Evolutionary conservation across 805 yeast genomes (phyloP).

Genomic region (Starmera caribaea): DNA sequence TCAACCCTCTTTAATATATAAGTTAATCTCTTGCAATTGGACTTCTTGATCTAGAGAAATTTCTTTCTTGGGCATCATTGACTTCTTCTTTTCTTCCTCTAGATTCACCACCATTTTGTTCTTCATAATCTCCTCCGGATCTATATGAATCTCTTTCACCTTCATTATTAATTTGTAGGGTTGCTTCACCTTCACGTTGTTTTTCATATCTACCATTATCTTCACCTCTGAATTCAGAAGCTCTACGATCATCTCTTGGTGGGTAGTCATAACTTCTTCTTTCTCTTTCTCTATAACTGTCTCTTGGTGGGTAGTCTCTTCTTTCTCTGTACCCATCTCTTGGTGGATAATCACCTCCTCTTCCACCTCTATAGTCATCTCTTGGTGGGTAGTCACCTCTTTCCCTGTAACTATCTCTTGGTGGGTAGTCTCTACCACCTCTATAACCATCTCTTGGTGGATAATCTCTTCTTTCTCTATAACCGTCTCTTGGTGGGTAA

Average conservation of each 20-base stretch:
- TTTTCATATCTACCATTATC: background rate
- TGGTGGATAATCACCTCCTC: slow-evolving; percentile 6
- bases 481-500: slow-evolving; percentile 10
- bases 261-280: slow-evolving; percentile 3
- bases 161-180: background rate
- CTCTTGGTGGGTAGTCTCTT: slow-evolving; percentile 3
- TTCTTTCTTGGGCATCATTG: slow-evolving; percentile 8
- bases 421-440: slow-evolving; percentile 3
- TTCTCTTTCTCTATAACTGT: slow-evolving; percentile 6
- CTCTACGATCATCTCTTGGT: background rate
- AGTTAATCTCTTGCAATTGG: slow-evolving; percentile 7
- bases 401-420: slow-evolving; percentile 6
- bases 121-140: background rate
- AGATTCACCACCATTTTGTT: slow-evolving; percentile 4
- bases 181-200: slow-evolving; percentile 1
- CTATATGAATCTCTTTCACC: slow-evolving; percentile 2
- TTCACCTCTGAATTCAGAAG: background rate
- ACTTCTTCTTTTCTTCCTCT: slow-evolving; percentile 7
- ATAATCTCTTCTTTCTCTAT: slow-evolving; percentile 9
- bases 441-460: slow-evolving; percentile 5
- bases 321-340: slow-evolving; percentile 10
- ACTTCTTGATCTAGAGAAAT: slow-evolving; percentile 20
- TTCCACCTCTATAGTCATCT: slow-evolving; percentile 3
- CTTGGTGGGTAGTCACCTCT: slow-evolving; percentile 1
- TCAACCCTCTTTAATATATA: too few species aligned